Percentiles rank a stretch among this genome's conserved stretches.
These are phyloP conservation scores for Collybia sp. DNA, from an alignment of 768 basidiomycete species.

Conservation along the genomic window DNA sequence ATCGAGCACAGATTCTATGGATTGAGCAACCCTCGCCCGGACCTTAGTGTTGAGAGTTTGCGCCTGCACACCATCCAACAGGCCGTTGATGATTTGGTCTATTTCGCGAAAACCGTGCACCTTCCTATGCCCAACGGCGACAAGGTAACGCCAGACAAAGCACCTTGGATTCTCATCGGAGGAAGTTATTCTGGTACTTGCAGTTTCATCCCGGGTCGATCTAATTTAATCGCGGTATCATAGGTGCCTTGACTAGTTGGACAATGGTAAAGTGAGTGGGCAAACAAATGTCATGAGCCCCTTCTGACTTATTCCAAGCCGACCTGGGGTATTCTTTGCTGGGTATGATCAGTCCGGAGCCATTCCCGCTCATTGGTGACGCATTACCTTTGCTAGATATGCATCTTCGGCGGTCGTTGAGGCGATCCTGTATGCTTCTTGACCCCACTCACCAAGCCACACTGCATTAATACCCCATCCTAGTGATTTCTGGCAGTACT, in stretches of 20 bases:
- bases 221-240: background rate
- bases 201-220: background rate
- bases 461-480: background rate
- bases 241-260: conserved; percentile 45
- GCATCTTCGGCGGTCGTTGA: conserved; percentile 65
- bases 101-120: conserved; percentile 61
- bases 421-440: conserved; percentile 41
- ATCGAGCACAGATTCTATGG: conserved; percentile 77
- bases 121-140: conserved; percentile 67
- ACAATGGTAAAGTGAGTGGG: conserved; percentile 60
- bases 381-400: background rate
- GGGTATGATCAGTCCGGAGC: conserved; percentile 31
- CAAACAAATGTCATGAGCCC: background rate
- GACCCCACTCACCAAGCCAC: too few relatives aligned
- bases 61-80: conserved; percentile 65
- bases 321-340: conserved; percentile 57
- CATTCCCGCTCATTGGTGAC: too few relatives aligned
- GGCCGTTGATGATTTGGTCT: conserved; percentile 67
- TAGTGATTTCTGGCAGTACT: conserved; percentile 64
- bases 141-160: conserved; percentile 49
- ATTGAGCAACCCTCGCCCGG: conserved; percentile 62
- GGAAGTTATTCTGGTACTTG: conserved; percentile 44
- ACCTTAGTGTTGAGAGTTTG: conserved; percentile 56
- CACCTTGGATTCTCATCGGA: conserved; percentile 46
- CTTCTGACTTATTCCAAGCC: conserved; percentile 26